Evolutionary conservation across 768 basidiomycete species (phyloP).

Genomic region (Imleria badia): DNA sequence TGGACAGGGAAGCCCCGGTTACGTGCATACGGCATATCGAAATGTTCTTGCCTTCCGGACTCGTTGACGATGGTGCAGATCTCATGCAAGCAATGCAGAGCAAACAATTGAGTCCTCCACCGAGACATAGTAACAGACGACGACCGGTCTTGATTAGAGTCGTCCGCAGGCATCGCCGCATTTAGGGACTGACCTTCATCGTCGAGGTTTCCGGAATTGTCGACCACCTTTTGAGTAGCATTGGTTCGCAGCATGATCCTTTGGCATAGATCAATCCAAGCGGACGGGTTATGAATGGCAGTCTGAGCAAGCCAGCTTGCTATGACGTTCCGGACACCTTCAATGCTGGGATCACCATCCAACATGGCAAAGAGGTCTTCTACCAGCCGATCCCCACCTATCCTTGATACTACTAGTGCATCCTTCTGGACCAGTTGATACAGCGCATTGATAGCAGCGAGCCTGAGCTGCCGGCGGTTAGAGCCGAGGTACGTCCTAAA

Average conservation of each 20-base stretch:
- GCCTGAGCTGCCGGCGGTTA: constrained; percentile 78
- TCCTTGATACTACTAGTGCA: constrained; percentile 84
- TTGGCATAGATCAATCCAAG: constrained; percentile 98
- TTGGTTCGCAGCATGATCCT: constrained; percentile 95
- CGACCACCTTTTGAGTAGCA: constrained; percentile 71
- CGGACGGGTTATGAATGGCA: constrained; percentile 87
- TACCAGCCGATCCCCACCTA: constrained; percentile 92
- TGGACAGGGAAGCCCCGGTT: constrained; percentile 54
- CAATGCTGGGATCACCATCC: constrained; percentile 91
- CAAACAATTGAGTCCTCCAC: constrained; percentile 97
- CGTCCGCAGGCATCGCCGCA: constrained; percentile 42
- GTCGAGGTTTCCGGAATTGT: constrained; percentile 64
- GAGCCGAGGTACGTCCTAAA: constrained; percentile 83
- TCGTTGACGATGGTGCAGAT: constrained; percentile 76
- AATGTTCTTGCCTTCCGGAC: constrained; percentile 78
- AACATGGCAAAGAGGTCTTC: constrained; percentile 94
- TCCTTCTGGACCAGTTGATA: constrained; percentile 98
- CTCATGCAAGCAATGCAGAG: constrained; percentile 86
- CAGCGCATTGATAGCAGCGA: constrained; percentile 92
- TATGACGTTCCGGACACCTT: constrained; percentile 93
- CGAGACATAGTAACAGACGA: constrained; percentile 61
- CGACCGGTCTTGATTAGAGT: constrained; percentile 33
- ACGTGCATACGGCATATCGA: constrained; percentile 73
- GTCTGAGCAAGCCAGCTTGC: constrained; percentile 95
- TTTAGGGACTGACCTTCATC: constrained; percentile 95